These are phyloP conservation scores for Leccinum subrobustum DNA, from an alignment of 1,284 basidiomycete genomes.

Conservation along the genomic window DNA sequence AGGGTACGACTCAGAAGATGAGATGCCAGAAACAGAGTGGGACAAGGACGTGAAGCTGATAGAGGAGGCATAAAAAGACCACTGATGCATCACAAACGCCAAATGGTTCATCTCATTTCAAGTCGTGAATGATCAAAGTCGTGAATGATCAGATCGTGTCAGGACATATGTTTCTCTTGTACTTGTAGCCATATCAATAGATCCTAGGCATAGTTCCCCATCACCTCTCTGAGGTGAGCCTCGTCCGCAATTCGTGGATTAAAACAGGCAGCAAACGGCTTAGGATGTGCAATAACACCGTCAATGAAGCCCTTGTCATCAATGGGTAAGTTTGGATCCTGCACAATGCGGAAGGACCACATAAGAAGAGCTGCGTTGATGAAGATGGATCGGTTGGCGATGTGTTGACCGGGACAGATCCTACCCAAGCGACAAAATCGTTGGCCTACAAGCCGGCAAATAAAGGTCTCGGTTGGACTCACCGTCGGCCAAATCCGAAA, in stretches of 20 bases:
- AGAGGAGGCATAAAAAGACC: not conserved
- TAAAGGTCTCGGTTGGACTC: not conserved
- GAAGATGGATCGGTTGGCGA: slow-evolving; percentile 59
- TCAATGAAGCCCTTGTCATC: slow-evolving; percentile 57
- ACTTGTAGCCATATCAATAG: not conserved
- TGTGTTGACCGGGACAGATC: slow-evolving; percentile 62
- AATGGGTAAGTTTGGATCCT: slow-evolving; percentile 53
- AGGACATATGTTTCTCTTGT: not conserved
- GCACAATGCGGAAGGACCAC: slow-evolving; percentile 58
- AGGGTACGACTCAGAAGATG: not conserved
- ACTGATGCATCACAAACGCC: not conserved
- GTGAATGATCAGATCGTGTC: not conserved
- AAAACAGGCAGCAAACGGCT: slow-evolving; percentile 55
- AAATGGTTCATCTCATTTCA: not conserved
- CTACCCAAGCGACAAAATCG: slow-evolving; percentile 24
- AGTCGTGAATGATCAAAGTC: not conserved
- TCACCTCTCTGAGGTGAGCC: slow-evolving; percentile 23
- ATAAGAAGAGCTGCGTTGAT: slow-evolving; percentile 58
- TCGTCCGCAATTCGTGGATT: slow-evolving; percentile 38
- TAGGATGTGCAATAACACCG: slow-evolving; percentile 55
- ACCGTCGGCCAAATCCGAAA: slow-evolving; percentile 36
- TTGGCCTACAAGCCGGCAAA: not conserved
- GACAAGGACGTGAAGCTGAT: not conserved
- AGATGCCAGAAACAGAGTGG: not conserved
- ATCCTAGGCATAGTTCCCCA: slow-evolving; percentile 26